Evolutionary conservation across 164 flowering plant genomes (phyloP).

Genomic region (Vitis rupestris): DNA sequence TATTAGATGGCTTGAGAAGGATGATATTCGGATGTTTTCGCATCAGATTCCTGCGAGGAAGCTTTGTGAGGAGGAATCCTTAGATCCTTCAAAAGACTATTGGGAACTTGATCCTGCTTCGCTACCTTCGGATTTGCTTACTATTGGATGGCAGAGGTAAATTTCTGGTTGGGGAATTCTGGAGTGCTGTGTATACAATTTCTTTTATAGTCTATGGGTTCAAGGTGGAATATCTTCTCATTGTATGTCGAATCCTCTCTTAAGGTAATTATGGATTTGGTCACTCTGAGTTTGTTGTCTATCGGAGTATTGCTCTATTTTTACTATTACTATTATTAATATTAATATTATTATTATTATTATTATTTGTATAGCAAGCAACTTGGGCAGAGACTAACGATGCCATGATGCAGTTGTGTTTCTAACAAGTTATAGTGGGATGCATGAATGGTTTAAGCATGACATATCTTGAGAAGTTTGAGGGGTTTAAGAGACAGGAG

Average conservation of each 20-base stretch:
- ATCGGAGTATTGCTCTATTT: too few relatives aligned
- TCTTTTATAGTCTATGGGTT: neutral
- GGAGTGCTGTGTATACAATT: neutral
- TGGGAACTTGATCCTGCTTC: constrained; percentile 99
- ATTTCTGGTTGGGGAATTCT: neutral
- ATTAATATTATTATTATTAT: too few relatives aligned
- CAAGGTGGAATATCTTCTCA: neutral
- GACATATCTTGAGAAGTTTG: constrained; percentile 83
- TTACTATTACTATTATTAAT: too few relatives aligned
- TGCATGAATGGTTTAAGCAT: constrained; percentile 69
- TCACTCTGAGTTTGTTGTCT: neutral
- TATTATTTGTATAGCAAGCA: constrained; percentile 11
- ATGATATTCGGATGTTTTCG: constrained; percentile 54
- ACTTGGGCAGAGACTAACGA: constrained; percentile 19
- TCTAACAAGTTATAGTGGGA: constrained; percentile 73
- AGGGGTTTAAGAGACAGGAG: constrained; percentile 73
- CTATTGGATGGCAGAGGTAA: constrained; percentile 6
- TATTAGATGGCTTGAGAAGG: constrained; percentile 64
- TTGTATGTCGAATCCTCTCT: neutral
- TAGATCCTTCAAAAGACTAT: constrained; percentile 50
- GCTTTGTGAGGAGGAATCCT: constrained; percentile 61
- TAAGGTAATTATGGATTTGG: neutral
- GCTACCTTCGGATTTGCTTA: constrained; percentile 60
- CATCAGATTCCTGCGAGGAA: constrained; percentile 94
- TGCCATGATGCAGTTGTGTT: constrained; percentile 61